phyloP scores from a whole-genome alignment of 495 filamentous ascomycete species.

The Aspergillus egyptiacus region DNA sequence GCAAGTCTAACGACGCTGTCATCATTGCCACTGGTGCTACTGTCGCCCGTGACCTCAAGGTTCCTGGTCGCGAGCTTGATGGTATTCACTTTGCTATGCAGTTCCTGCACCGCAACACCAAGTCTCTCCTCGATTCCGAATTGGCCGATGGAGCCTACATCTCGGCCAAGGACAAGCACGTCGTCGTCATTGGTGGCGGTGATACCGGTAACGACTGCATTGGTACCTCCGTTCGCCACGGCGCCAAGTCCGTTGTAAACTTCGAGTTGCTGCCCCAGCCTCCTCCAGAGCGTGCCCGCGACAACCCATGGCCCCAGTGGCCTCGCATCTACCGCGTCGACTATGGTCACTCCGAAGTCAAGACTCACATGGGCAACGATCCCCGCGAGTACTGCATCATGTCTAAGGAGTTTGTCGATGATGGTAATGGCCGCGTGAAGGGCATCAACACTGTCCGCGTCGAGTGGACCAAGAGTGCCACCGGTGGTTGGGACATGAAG shows the following conservation, averaged over 20 bases:
- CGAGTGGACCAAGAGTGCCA: conserved; percentile 88
- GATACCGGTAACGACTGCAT: conserved; percentile 99
- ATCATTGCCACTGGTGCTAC: conserved; percentile 97
- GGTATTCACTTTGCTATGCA: conserved; percentile 99
- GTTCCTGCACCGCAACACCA: conserved; percentile 97
- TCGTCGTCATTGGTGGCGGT: conserved; percentile 96
- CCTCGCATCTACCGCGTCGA: conserved; percentile 97
- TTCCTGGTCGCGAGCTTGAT: conserved; percentile 82
- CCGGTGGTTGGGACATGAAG: conserved; percentile 99
- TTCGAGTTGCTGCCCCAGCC: conserved; percentile 97
- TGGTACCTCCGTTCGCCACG: conserved; percentile 95
- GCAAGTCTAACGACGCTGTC: conserved; percentile 73
- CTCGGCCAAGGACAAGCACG: conserved; percentile 93
- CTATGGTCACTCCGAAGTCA: conserved; percentile 95
- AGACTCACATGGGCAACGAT: conserved; percentile 95
- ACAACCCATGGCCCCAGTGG: conserved; percentile 99
- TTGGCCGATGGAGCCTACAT: conserved; percentile 86
- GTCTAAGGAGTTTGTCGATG: conserved; percentile 96
- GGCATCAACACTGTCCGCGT: conserved; percentile 97
- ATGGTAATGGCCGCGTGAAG: conserved; percentile 81
- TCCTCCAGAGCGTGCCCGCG: conserved; percentile 84
- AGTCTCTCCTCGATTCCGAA: conserved; percentile 92
- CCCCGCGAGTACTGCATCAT: conserved; percentile 98
- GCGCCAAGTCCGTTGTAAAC: conserved; percentile 93
- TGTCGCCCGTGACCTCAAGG: conserved; percentile 92